Evolutionary conservation across 192 early-diverging fungal genomes (phyloP), one percentile per base, ranked within the genome.

Genomic region (Mortierella antarctica): DNA sequence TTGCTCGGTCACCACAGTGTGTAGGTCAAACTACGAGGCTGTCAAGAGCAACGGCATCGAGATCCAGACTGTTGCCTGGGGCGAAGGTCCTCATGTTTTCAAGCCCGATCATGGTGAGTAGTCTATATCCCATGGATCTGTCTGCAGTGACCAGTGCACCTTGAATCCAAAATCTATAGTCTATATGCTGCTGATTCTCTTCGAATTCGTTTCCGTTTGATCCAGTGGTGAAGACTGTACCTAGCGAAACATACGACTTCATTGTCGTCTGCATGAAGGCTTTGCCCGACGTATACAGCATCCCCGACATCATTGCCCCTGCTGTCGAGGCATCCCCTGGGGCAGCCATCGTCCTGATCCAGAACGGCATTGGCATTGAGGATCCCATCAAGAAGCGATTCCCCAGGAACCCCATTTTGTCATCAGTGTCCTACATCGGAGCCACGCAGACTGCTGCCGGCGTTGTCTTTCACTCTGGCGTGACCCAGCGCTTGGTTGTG

Each of bases 341-440:
- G 12, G 90, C 91, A 8, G 50, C 73, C 12, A 90, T 94, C 50
- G 78, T 94, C 13, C 56, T 93, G 63, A 90, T 94, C 45, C 93
- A 94, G 75, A 94, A 94, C 70, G 93, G 93, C 8, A 85, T 94
- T 21, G 90, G 87, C 0, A 84, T 91, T 50, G 93, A 94, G 63
- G 85, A 87, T 6, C 86, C 88, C 46, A 85, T 90, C 61, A 67
- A 68, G 18, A 65, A 59, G n/a, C 81, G 83, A 49, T 94, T 91
- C 76, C 91, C 91, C 13, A 56, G 78, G 20, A 91, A 90, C 67
- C 89, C 89, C 2, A 67, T 94, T 6, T 61, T 89, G 45, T 90
- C 90, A 18, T 74, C 82, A 5, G 88, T 92, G 8, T 88, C 91
- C 12, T 91, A 91, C 59, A 89, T 92, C 44, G 91, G 87, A 39